Evolutionary conservation across 2,329 filamentous ascomycete genomes (phyloP), one percentile per base, ranked within the genome.

Genomic region (Fusarium acutatum): DNA sequence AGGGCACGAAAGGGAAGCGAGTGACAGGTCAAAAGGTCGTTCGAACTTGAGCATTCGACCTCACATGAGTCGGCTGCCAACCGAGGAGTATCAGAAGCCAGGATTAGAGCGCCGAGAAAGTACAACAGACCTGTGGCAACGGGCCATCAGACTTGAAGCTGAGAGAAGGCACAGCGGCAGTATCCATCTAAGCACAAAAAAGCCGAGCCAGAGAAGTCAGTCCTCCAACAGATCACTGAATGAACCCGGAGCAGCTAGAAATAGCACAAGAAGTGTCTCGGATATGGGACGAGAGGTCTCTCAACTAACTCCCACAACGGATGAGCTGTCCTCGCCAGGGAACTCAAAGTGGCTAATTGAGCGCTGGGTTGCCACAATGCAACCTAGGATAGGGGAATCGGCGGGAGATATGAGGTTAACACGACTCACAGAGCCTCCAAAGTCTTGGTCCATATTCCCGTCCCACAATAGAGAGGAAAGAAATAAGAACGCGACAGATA

Each of bases 401-500:
- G 43, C 57, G 20, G 43, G 28, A 17, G 61, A 44, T 47, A 47
- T 37, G 41, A 47, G 17, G 24, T 67, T 43, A 41, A 44, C 40
- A 24, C 70, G 52, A 35, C 57, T 66, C 37, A 46, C 40, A 41
- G 75, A 62, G 9, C 78, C 78, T 34, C 80, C 80, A 9, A 71
- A 69, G 20, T 78, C 81, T 13, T 84, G 83, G 82, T 73, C 82
- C 15, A 81, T 63, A 34, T 83, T 79, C 59, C 77, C 80, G 24
- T 81, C 82, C 7, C 74, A 80, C 37, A 79, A 74, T 8, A 75
- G 79, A 35, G 74, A 75, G 34, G 75, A 79, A 58, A 78, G 80
- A 41, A 80, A 75, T 30, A 77, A 67, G 38, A 53, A 68, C 38
- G 78, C 78, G 22, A 60, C 67, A 15, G 37, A 49, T 20, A 66